Evolutionary conservation across 345 rosid genomes (phyloP).

Genomic region (Capsella bursapastoris): DNA sequence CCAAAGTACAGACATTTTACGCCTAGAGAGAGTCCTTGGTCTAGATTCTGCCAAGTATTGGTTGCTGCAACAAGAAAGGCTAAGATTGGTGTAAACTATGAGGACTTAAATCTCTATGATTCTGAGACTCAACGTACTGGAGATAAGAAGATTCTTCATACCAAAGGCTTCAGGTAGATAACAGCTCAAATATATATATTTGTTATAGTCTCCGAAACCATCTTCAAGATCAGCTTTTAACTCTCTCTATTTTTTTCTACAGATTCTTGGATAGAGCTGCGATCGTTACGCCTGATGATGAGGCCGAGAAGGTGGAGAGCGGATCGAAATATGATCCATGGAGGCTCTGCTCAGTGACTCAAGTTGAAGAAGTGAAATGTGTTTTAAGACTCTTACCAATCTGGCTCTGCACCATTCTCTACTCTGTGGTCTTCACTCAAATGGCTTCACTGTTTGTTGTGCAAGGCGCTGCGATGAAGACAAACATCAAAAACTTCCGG

Average conservation of each 20-base stretch:
- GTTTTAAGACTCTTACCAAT: slow-evolving; percentile 82
- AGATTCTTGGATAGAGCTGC: slow-evolving; percentile 97
- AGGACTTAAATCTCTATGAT: slow-evolving; percentile 57
- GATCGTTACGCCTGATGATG: slow-evolving; percentile 59
- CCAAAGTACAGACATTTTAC: slow-evolving; percentile 76
- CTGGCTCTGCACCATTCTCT: slow-evolving; percentile 96
- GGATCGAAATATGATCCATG: slow-evolving; percentile 54
- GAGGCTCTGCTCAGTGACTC: slow-evolving; percentile 82
- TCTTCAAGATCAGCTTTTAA: slow-evolving; percentile 17
- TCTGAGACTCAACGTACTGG: slow-evolving; percentile 42
- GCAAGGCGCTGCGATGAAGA: slow-evolving; percentile 92
- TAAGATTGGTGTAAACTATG: slow-evolving; percentile 47
- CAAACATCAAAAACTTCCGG: slow-evolving; percentile 56
- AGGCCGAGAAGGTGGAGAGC: slow-evolving; percentile 42
- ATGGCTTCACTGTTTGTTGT: slow-evolving; percentile 99
- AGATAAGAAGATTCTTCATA: slow-evolving; percentile 74
- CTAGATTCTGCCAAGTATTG: slow-evolving; percentile 77
- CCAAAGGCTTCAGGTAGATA: slow-evolving; percentile 81
- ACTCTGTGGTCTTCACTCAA: slow-evolving; percentile 95
- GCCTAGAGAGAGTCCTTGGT: slow-evolving; percentile 82
- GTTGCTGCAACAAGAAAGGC: slow-evolving; percentile 76
- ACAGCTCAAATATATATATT: neutral
- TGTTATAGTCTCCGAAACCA: neutral
- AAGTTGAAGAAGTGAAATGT: slow-evolving; percentile 98
- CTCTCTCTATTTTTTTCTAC: neutral